phyloP scores from a whole-genome alignment of 1,284 basidiomycete species.

The Ceratobasidium sp. region DNA sequence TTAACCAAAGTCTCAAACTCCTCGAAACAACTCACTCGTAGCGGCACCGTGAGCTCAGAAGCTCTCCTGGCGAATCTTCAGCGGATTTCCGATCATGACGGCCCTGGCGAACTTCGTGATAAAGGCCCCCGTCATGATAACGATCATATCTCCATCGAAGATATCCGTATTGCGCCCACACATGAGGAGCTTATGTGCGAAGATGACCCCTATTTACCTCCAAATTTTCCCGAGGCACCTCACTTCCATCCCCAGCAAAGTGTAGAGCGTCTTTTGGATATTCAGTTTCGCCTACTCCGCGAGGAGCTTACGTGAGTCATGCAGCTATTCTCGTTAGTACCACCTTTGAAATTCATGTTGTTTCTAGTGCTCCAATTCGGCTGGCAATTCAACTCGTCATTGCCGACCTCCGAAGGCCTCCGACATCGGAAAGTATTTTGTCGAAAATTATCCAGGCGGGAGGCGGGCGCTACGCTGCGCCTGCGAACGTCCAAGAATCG shows the following conservation, averaged over 20 bases:
- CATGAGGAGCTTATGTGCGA: slow-evolving; percentile 69
- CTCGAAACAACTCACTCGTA: neutral
- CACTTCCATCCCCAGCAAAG: slow-evolving; percentile 70
- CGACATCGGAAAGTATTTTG: slow-evolving; percentile 28
- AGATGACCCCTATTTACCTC: slow-evolving; percentile 69
- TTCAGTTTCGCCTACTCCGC: slow-evolving; percentile 77
- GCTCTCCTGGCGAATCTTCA: slow-evolving; percentile 55
- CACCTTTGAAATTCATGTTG: too few relatives aligned
- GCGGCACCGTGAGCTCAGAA: slow-evolving; percentile 50
- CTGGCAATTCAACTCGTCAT: slow-evolving; percentile 64
- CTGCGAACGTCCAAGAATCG: slow-evolving; percentile 60
- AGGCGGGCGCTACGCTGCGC: slow-evolving; percentile 54
- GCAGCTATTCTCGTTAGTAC: neutral
- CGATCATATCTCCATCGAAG: slow-evolving; percentile 68
- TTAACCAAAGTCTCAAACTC: slow-evolving; percentile 51
- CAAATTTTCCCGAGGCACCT: slow-evolving; percentile 69
- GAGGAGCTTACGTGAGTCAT: slow-evolving; percentile 73
- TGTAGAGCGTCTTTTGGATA: slow-evolving; percentile 73
- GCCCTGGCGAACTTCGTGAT: slow-evolving; percentile 67
- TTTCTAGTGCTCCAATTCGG: slow-evolving; percentile 70
- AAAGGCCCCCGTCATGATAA: slow-evolving; percentile 76
- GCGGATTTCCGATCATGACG: slow-evolving; percentile 66
- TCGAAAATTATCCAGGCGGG: slow-evolving; percentile 47
- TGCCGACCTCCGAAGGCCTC: slow-evolving; percentile 60
- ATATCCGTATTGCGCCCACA: slow-evolving; percentile 75